phyloP scores from a whole-genome alignment of 2,329 filamentous ascomycete species.

The Neonectria faginata region DNA sequence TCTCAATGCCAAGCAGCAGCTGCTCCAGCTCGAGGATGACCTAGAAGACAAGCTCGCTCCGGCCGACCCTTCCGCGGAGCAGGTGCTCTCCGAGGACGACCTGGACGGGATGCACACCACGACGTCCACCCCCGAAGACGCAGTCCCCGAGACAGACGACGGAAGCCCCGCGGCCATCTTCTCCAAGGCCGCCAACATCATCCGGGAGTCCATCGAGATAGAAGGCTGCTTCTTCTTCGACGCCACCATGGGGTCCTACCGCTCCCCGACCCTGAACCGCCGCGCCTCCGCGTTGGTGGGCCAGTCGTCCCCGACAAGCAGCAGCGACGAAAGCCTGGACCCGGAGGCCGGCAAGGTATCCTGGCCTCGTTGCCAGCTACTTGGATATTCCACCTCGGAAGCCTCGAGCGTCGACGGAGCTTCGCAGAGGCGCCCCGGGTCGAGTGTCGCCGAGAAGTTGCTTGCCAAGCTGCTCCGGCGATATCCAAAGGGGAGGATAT shows the following conservation, averaged over 20 bases:
- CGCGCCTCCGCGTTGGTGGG: constrained; percentile 20
- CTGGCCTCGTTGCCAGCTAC: constrained; percentile 46
- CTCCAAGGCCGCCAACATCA: constrained; percentile 57
- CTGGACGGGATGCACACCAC: background rate
- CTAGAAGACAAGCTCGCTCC: background rate
- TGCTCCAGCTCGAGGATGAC: constrained; percentile 5
- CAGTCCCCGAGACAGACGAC: background rate
- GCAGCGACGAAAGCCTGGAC: constrained; percentile 39
- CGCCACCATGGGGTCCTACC: constrained; percentile 44
- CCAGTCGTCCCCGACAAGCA: constrained; percentile 33
- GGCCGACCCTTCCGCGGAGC: background rate
- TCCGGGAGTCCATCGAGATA: constrained; percentile 55
- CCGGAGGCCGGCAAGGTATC: background rate
- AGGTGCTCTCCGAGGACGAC: background rate
- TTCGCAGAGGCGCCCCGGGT: constrained; percentile 20
- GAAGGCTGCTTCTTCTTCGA: constrained; percentile 53
- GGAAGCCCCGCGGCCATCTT: constrained; percentile 47
- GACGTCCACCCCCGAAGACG: background rate
- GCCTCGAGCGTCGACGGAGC: constrained; percentile 50
- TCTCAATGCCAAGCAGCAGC: constrained; percentile 33
- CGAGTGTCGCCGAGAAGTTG: constrained; percentile 47
- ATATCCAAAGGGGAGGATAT: constrained; percentile 60
- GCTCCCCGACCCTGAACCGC: background rate
- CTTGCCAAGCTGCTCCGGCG: constrained; percentile 56
- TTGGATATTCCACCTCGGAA: constrained; percentile 54